Percentiles rank a stretch among this genome's conserved stretches.
Evolutionary conservation across 371 early-diverging fungal genomes (phyloP).

Genomic region (Actinomortierella ambigua): DNA sequence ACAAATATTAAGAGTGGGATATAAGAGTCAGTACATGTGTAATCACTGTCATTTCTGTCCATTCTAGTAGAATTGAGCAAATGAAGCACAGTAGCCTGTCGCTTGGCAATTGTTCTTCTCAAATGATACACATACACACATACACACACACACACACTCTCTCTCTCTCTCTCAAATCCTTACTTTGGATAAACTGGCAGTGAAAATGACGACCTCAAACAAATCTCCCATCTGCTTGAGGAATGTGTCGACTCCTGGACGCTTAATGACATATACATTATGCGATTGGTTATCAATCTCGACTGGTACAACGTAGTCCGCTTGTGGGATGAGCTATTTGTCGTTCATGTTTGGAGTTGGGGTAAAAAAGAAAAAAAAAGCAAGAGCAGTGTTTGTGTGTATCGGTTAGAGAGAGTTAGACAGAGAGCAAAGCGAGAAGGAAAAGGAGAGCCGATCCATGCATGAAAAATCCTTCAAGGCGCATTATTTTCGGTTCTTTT

Average conservation of each 20-base stretch:
- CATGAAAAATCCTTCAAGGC: neutral
- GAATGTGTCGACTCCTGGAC: conserved; percentile 95
- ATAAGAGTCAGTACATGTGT: no score
- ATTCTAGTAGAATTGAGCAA: no score
- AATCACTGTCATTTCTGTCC: no score
- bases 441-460: neutral
- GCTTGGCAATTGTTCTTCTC: no score
- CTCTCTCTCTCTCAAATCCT: no score
- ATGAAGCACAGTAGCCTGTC: no score
- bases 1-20: no score
- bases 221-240: conserved; percentile 84
- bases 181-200: conserved; percentile 94
- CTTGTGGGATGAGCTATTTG: conserved; percentile 70
- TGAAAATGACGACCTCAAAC: conserved; percentile 96
- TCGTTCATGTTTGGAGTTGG: no score
- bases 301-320: conserved; percentile 90
- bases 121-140: no score
- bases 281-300: conserved; percentile 92
- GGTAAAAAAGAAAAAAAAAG: neutral
- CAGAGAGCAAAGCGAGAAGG: neutral
- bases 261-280: conserved; percentile 93
- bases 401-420: neutral
- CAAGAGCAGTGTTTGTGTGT: neutral
- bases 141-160: no score
- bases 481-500: neutral